Percentiles rank a stretch among this genome's conserved stretches.
These are phyloP conservation scores for Hexamita inflata DNA, from an alignment of 208 protist genomes.

Conservation along the genomic window DNA sequence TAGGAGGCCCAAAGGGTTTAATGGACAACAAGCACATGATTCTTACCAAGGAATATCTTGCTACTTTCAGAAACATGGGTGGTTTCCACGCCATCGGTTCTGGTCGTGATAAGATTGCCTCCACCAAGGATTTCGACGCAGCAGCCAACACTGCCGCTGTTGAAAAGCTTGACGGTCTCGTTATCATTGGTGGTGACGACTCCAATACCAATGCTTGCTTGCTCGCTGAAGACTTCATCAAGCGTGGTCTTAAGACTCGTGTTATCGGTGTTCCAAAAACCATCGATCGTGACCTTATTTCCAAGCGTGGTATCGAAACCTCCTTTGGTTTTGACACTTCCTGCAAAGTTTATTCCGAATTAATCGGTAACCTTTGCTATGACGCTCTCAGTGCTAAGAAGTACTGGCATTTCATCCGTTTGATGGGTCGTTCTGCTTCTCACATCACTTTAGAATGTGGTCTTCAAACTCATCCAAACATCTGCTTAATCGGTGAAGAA, in stretches of 20 bases:
- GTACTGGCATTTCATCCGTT: constrained; percentile 53
- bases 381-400: constrained; percentile 48
- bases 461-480: constrained; percentile 50
- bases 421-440: constrained; percentile 55
- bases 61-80: constrained; percentile 47
- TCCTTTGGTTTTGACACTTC: constrained; percentile 49
- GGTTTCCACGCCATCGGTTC: constrained; percentile 51
- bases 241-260: background rate
- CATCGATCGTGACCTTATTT: constrained; percentile 55
- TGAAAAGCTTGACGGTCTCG: constrained; percentile 44
- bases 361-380: constrained; percentile 51
- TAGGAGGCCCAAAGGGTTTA: constrained; percentile 33
- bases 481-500: constrained; percentile 48
- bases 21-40: constrained; percentile 24
- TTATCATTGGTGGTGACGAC: constrained; percentile 53
- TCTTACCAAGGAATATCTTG: constrained; percentile 38
- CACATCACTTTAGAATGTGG: constrained; percentile 55
- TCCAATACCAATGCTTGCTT: constrained; percentile 53
- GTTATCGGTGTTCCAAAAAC: constrained; percentile 57
- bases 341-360: constrained; percentile 42
- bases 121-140: constrained; percentile 40
- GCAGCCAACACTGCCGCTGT: constrained; percentile 28
- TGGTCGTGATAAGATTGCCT: constrained; percentile 52
- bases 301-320: constrained; percentile 39
- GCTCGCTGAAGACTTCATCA: constrained; percentile 49